Evolutionary conservation across 129 eudicot genomes (phyloP), one percentile per base, ranked within the genome.

Genomic region (Logfia minima): DNA sequence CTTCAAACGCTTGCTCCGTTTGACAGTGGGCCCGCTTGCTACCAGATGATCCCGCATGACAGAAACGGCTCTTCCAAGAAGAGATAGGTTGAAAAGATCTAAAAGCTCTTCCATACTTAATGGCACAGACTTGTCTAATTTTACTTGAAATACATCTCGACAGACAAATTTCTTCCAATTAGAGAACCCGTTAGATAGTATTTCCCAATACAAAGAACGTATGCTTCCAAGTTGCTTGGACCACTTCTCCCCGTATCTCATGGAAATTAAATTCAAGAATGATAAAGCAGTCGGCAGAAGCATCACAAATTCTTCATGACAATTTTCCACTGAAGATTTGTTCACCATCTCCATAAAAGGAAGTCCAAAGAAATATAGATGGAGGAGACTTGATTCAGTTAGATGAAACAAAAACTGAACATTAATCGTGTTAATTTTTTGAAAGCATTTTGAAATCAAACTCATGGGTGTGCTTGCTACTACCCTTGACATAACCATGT

Each of bases 221-320:
- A 95, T 82, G 61, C 29, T 31, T 68, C 52, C 73, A 35, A 79
- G 60, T 48, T 81, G 80, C 78, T 83, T 35, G 71, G 35, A 60
- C 66, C 68, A 81, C 77, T 71, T 87, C 39, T 75, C 80, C 60
- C 85, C 86, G 4, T 72, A 77, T 71, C 85, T 84, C 66, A 82
- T 52, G 48, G 55, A 48, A 66, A 80, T 60, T 18, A 86, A 85
- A 37, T 51, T 79, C 51, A 88, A 43, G 85, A 82, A 95, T 31
- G 88, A 83, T 29, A 80, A n/a, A 18, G 85, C 88, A 34, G 88
- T 87, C 32, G 97, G 99, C 80, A 95, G 77, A 78, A 89, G 89
- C 85, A 95, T 87, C 82, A 95, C 21, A 58, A 83, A 70, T 37
- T 83, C 89, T 9, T 95, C 91, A 80, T 86, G 92, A 35, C 86